Percentiles rank a stretch among this genome's conserved stretches.
Conservation (phyloP, 164 flowering plant genomes). For the Tetrastigma voinierianum region DNA sequence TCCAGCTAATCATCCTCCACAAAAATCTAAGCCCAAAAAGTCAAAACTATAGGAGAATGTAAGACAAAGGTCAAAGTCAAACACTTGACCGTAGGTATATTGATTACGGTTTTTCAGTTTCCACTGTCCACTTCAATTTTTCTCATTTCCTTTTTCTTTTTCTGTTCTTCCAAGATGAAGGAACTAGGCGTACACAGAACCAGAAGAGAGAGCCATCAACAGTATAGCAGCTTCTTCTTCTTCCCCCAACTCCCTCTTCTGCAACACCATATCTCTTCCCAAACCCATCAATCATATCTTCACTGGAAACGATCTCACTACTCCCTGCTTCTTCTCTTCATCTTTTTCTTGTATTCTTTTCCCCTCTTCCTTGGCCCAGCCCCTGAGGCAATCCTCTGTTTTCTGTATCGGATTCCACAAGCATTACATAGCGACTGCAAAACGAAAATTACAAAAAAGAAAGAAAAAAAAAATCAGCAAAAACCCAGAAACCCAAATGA, state of each 20-base stretch:
- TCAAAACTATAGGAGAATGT: background rate
- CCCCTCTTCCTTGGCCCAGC: constrained; percentile 16
- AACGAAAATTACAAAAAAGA: too few relatives aligned
- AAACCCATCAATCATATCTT: constrained; percentile 32
- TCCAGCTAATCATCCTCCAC: background rate
- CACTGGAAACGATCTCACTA: constrained; percentile 11
- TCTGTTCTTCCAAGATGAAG: too few relatives aligned
- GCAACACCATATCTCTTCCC: constrained; percentile 30
- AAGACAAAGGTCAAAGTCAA: too few relatives aligned
- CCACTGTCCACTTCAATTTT: background rate
- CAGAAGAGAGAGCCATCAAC: constrained; percentile 78
- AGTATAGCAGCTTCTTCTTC: constrained; percentile 77
- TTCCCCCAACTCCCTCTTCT: constrained; percentile 44
- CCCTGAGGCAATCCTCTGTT: constrained; percentile 58
- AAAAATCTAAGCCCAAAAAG: background rate
- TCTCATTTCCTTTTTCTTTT: background rate
- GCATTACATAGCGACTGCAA: constrained; percentile 92
- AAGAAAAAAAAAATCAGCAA: background rate
- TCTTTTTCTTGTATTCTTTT: constrained; percentile 29
- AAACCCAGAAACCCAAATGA: background rate
- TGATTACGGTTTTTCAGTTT: background rate
- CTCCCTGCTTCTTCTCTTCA: constrained; percentile 1
- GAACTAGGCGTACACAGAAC: constrained; percentile 40
- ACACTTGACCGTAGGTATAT: background rate
- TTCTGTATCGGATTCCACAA: constrained; percentile 79